Evolutionary conservation across 352 stramenopile genomes (phyloP).

Genomic region (Globisporangium radiosum): DNA sequence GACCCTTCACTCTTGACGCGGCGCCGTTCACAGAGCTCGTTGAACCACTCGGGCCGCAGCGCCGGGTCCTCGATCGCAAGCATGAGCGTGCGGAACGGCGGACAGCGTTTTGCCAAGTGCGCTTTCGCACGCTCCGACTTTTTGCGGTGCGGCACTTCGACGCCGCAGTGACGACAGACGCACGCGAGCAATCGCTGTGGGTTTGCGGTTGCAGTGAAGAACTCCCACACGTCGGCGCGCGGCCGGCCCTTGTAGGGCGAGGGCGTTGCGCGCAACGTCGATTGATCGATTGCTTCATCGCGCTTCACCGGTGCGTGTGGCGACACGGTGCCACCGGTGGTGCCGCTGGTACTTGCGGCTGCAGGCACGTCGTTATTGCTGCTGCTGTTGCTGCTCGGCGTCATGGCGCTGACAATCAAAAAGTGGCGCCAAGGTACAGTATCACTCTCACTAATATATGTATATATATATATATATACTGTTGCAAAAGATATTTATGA

Average conservation of each 20-base stretch:
- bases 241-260: conserved; percentile 24
- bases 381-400: neutral
- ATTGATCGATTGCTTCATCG: too few species aligned
- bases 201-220: conserved; percentile 37
- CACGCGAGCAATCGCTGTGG: conserved; percentile 38
- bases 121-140: conserved; percentile 55
- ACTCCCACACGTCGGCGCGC: conserved; percentile 41
- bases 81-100: conserved; percentile 36
- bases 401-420: too few species aligned
- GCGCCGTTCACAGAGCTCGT: neutral
- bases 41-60: conserved; percentile 40
- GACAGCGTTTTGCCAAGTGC: conserved; percentile 48
- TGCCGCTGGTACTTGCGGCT: neutral
- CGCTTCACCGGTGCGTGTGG: too few species aligned
- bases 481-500: too few species aligned
- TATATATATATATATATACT: too few species aligned
- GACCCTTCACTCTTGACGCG: conserved; percentile 1
- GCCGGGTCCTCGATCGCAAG: conserved; percentile 17
- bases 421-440: too few species aligned
- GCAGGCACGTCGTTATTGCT: neutral
- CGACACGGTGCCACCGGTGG: too few species aligned
- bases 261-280: neutral
- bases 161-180: conserved; percentile 45
- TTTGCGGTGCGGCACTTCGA: conserved; percentile 39
- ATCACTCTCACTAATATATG: too few species aligned